Evolutionary conservation across 768 basidiomycete genomes (phyloP).

Genomic region (Podaxis sp.): DNA sequence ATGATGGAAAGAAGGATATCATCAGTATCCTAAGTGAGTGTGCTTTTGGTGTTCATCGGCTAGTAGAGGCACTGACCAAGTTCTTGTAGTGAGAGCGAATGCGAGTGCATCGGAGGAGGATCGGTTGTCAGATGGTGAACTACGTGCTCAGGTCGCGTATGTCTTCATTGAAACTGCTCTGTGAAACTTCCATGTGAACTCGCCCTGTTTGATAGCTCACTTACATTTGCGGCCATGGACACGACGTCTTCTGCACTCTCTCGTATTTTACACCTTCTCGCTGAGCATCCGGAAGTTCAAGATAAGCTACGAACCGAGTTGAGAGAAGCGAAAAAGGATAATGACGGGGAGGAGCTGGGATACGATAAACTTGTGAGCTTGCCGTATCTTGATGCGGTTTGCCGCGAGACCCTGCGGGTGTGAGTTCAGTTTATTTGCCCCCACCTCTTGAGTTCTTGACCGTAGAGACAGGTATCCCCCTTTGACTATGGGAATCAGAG

Average conservation of each 20-base stretch:
- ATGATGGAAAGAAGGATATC: constrained; percentile 42
- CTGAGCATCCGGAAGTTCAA: constrained; percentile 37
- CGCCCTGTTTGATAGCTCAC: constrained; percentile 24
- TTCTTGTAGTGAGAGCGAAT: constrained; percentile 39
- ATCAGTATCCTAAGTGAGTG: constrained; percentile 42
- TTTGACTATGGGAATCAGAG: constrained; percentile 20
- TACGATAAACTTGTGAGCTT: constrained; percentile 38
- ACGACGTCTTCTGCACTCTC: constrained; percentile 40
- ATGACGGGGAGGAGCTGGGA: constrained; percentile 24
- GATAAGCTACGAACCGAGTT: constrained; percentile 37
- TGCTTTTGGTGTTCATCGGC: background rate
- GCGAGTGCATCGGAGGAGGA: constrained; percentile 31
- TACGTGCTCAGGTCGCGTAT: constrained; percentile 33
- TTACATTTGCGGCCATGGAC: constrained; percentile 43
- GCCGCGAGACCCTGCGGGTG: constrained; percentile 40
- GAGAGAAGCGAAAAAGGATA: constrained; percentile 24
- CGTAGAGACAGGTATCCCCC: constrained; percentile 25
- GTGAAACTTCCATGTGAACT: background rate
- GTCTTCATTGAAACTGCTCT: background rate
- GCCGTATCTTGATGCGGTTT: constrained; percentile 41
- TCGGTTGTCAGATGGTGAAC: constrained; percentile 32
- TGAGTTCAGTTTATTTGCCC: constrained; percentile 16
- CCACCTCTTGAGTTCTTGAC: background rate
- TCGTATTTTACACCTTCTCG: constrained; percentile 32
- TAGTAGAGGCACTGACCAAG: background rate